These are phyloP conservation scores for Diaporthe sp. DNA, from an alignment of 2,329 filamentous ascomycete species.

Conservation along the genomic window DNA sequence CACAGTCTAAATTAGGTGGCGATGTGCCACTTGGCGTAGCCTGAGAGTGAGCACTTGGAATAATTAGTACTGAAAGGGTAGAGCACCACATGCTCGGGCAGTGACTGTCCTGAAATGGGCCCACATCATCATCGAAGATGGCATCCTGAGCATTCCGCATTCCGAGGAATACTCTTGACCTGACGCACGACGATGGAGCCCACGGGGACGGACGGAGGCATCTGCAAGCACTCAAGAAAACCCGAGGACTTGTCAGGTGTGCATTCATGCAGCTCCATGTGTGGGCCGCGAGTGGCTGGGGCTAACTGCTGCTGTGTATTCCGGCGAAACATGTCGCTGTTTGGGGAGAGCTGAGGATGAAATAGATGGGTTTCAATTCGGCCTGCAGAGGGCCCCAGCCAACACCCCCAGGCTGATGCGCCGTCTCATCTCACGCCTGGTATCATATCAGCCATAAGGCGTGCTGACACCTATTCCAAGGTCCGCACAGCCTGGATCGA, in stretches of 20 bases:
- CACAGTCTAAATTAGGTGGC: conserved; percentile 20
- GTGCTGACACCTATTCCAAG: background rate
- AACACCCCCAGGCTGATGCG: background rate
- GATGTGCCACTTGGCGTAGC: conserved; percentile 5
- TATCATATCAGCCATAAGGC: background rate
- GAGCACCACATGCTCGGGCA: background rate
- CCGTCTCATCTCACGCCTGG: background rate
- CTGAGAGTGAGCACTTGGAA: background rate
- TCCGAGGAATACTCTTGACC: conserved; percentile 15
- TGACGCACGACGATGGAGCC: conserved; percentile 11
- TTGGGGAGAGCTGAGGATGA: conserved; percentile 16
- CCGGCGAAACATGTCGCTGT: conserved; percentile 15
- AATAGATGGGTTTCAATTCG: conserved; percentile 7
- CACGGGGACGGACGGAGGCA: background rate
- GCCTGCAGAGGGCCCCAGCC: background rate
- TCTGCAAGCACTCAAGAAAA: background rate
- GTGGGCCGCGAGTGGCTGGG: conserved; percentile 18
- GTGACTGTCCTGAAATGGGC: background rate
- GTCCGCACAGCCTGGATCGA: background rate
- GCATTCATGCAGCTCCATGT: background rate
- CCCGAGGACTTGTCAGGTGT: background rate
- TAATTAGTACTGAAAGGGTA: background rate
- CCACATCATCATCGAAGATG: background rate
- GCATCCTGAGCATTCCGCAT: background rate
- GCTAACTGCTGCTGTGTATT: conserved; percentile 5